Evolutionary conservation across 495 filamentous ascomycete species (phyloP).

Genomic region (Chaetomium tenue): DNA sequence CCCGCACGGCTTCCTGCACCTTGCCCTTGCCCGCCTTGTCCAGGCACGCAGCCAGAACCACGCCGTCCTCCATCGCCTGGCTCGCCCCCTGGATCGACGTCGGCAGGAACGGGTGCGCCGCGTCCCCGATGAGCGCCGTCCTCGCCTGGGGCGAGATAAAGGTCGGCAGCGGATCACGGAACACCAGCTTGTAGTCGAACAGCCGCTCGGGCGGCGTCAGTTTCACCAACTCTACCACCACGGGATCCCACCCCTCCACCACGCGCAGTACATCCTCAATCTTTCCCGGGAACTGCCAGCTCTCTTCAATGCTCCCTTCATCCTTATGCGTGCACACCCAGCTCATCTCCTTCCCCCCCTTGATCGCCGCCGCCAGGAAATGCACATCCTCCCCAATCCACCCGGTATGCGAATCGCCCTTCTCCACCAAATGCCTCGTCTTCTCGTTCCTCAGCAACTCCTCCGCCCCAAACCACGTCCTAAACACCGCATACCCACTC

Average conservation of each 20-base stretch:
- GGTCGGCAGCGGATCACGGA: constrained; percentile 63
- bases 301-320: constrained; percentile 53
- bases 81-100: constrained; percentile 70
- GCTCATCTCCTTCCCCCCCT: constrained; percentile 62
- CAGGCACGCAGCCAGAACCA: constrained; percentile 62
- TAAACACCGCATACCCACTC: constrained; percentile 60
- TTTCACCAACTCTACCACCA: constrained; percentile 58
- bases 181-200: constrained; percentile 72
- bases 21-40: constrained; percentile 37
- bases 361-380: constrained; percentile 60
- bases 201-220: constrained; percentile 57
- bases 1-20: constrained; percentile 36
- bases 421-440: constrained; percentile 55
- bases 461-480: constrained; percentile 58
- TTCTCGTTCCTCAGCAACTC: not conserved
- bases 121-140: constrained; percentile 64
- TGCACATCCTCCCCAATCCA: constrained; percentile 63
- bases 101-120: constrained; percentile 71
- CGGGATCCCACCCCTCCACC: constrained; percentile 64
- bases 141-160: constrained; percentile 60
- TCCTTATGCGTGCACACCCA: constrained; percentile 66
- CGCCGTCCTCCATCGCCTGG: constrained; percentile 69
- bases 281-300: constrained; percentile 61
- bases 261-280: constrained; percentile 57
- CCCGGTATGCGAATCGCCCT: constrained; percentile 61